Evolutionary conservation across 129 eudicot species (phyloP), one percentile per base, ranked within the genome.

Genomic region (Dittrichia graveolens): DNA sequence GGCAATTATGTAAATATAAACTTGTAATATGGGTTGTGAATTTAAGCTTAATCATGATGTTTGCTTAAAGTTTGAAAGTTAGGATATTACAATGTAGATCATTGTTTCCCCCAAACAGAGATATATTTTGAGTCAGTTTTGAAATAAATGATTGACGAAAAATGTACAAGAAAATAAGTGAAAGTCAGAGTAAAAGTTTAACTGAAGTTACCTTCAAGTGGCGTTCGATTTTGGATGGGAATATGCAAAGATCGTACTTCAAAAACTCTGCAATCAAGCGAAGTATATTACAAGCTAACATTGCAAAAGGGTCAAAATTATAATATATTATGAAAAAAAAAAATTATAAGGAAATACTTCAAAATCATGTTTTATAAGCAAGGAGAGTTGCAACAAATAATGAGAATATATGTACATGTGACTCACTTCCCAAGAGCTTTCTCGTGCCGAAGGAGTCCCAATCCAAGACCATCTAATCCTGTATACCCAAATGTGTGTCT

Each of bases 401-500:
- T 46, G 16, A 39, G 0, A 12, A 55, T 24, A 66, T 46, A 41
- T 35, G 42, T 24, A 61, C 13, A 47, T 14, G 50, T 35, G 42
- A 76, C 87, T 86, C 55, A 86, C 91, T 71, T 75, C 55, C 89
- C 96, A 38, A 89, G 85, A 50, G 86, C 79, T 75, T 84, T 81
- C 68, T 86, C 89, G 10, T 89, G 89, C 82, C 77, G 58, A 40
- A 81, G 42, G 62, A 89, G 87, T 8, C 96, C 96, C 69, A 82
- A 68, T 45, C 96, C 96, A 57, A 82, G 70, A 45, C 92, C 84
- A 75, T 86, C 96, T 55, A 83, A 47, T 61, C 96, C 96, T 89
- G 72, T 71, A 73, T 35, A 46, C 5, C 57, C 8, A 35, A 44
- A 14, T 13, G 4, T 72, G 31, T 42, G 3, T 12, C 37, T 18